Evolutionary conservation across 306 rosid genomes (phyloP).

Genomic region (Pterocarpus santalinus): DNA sequence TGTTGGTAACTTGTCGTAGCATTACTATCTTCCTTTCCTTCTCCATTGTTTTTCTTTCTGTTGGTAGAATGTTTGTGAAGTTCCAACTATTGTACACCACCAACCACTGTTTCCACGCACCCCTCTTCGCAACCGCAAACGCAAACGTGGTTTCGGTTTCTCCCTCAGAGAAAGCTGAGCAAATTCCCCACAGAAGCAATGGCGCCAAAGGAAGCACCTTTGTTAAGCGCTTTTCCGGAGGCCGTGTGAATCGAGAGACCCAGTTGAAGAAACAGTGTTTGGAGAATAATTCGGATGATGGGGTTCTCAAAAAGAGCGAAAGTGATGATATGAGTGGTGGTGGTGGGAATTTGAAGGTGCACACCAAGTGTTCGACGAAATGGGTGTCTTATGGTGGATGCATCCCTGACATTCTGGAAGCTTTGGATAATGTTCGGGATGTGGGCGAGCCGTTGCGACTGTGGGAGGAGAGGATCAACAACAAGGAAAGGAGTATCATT

Average conservation of each 20-base stretch:
- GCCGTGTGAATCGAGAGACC: slow-evolving; percentile 36
- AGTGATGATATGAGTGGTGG: slow-evolving; percentile 17
- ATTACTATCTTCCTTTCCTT: background rate
- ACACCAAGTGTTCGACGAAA: slow-evolving; percentile 80
- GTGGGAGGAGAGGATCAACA: slow-evolving; percentile 73
- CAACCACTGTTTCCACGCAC: slow-evolving; percentile 51
- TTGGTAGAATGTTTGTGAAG: slow-evolving; percentile 58
- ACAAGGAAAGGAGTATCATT: slow-evolving; percentile 90
- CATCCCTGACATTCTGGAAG: slow-evolving; percentile 75
- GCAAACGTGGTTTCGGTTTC: slow-evolving; percentile 49
- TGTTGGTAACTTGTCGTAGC: background rate
- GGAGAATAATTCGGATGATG: slow-evolving; percentile 49
- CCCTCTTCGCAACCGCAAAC: slow-evolving; percentile 42
- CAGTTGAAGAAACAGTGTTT: slow-evolving; percentile 46
- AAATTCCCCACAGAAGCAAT: slow-evolving; percentile 41
- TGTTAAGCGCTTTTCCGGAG: slow-evolving; percentile 22
- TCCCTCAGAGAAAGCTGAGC: slow-evolving; percentile 56
- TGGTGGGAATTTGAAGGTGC: slow-evolving; percentile 53
- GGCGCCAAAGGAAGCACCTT: slow-evolving; percentile 11
- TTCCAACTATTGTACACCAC: slow-evolving; percentile 65
- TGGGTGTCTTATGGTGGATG: slow-evolving; percentile 74
- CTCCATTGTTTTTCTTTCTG: background rate
- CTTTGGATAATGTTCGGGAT: slow-evolving; percentile 62
- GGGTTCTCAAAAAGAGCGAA: slow-evolving; percentile 31
- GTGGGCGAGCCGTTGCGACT: slow-evolving; percentile 77